A percentile compares a stretch with the other conserved stretches of the same genome.
These are phyloP conservation scores for Phaffia tasmanica DNA, from an alignment of 768 basidiomycete genomes.

Conservation along the genomic window DNA sequence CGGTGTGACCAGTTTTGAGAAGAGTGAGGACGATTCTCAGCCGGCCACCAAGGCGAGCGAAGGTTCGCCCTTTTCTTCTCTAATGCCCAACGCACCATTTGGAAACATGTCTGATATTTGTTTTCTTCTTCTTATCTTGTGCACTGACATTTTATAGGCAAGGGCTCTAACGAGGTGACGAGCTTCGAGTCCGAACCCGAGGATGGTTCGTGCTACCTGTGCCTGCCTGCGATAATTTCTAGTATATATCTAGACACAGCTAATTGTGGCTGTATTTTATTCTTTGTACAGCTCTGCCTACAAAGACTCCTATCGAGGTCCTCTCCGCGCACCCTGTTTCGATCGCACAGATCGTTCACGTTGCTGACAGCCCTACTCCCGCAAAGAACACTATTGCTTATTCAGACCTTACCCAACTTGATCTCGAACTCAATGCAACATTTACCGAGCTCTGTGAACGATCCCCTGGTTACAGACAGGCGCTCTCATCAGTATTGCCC, in stretches of 20 bases:
- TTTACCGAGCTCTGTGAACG: constrained; percentile 56
- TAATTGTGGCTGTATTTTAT: too few relatives aligned
- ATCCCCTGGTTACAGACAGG: neutral
- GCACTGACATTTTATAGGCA: neutral
- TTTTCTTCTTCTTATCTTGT: neutral
- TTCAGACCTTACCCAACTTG: neutral
- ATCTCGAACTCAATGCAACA: constrained; percentile 12
- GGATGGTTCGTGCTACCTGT: neutral
- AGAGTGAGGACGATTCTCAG: constrained; percentile 8
- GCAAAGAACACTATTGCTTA: neutral
- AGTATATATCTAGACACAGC: too few relatives aligned
- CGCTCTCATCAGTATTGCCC: neutral
- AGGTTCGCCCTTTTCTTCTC: constrained; percentile 28
- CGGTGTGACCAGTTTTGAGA: constrained; percentile 36
- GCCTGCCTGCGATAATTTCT: too few relatives aligned
- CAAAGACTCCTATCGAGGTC: constrained; percentile 46
- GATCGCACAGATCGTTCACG: constrained; percentile 80
- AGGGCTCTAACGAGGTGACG: neutral
- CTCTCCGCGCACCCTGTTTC: constrained; percentile 71
- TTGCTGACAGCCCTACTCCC: constrained; percentile 63
- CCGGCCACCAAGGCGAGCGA: constrained; percentile 30
- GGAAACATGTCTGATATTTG: constrained; percentile 12
- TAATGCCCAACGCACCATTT: too few relatives aligned
- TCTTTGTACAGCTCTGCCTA: constrained; percentile 33
- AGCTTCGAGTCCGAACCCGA: neutral